Percentiles rank a stretch among this genome's conserved stretches.
These are phyloP conservation scores for Mucor mucedo DNA, from an alignment of 371 early-diverging fungal species.

Conservation along the genomic window DNA sequence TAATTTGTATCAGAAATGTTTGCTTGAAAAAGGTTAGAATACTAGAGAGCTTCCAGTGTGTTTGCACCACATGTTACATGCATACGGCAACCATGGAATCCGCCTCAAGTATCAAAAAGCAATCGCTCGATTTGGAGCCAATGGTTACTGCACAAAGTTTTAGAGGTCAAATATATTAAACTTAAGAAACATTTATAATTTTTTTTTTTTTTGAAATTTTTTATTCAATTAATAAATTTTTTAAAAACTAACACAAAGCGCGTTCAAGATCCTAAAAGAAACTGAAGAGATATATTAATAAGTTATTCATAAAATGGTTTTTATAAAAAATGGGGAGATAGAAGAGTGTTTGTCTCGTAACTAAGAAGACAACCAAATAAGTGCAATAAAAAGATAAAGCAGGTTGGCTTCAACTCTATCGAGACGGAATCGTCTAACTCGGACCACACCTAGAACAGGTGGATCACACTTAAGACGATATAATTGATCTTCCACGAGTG, in stretches of 20 bases:
- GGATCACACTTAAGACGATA: constrained; percentile 33
- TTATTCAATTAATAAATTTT: background rate
- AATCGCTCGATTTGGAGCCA: background rate
- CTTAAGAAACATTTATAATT: background rate
- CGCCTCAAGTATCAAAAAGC: background rate
- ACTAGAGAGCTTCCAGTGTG: constrained; percentile 1
- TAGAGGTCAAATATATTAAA: background rate
- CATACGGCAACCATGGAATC: background rate
- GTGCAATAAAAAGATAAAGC: constrained; percentile 11
- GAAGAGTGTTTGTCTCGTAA: constrained; percentile 23
- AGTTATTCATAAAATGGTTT: background rate
- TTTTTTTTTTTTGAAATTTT: background rate
- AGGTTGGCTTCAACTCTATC: constrained; percentile 40
- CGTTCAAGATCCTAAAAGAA: background rate
- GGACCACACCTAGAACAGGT: constrained; percentile 38
- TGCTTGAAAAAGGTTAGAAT: constrained; percentile 9
- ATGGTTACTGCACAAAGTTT: background rate
- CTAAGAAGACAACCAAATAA: constrained; percentile 26
- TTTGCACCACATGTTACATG: constrained; percentile 12
- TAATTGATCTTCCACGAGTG: constrained; percentile 40
- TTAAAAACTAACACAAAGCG: background rate
- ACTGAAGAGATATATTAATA: background rate
- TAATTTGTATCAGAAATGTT: constrained; percentile 15
- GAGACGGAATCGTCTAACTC: constrained; percentile 33
- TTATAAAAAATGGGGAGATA: background rate